These are phyloP conservation scores for Phycomyces nitens DNA, from an alignment of 192 early-diverging fungal species.

Conservation along the genomic window DNA sequence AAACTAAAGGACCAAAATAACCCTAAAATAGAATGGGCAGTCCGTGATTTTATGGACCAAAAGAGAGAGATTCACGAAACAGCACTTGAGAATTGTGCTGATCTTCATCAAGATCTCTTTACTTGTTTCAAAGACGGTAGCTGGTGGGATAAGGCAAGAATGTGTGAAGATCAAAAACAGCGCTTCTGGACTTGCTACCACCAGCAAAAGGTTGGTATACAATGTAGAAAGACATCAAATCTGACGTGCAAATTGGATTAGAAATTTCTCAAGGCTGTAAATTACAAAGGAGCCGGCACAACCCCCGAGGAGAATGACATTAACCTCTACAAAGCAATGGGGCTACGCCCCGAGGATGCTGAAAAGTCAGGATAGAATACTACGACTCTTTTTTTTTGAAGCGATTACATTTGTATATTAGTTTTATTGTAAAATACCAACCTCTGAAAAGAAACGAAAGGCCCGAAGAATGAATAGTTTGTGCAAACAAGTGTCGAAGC, in stretches of 20 bases:
- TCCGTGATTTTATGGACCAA: constrained; percentile 27
- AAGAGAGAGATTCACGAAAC: constrained; percentile 32
- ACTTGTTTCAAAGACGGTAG: constrained; percentile 36
- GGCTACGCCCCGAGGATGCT: neutral
- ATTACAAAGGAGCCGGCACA: constrained; percentile 24
- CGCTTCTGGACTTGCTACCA: constrained; percentile 37
- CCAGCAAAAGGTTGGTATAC: constrained; percentile 25
- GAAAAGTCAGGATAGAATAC: neutral
- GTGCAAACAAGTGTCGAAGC: neutral
- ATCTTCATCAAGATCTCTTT: constrained; percentile 30
- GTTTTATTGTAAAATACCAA: neutral
- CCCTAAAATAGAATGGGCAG: constrained; percentile 17
- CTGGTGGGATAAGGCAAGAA: constrained; percentile 39
- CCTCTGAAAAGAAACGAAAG: neutral
- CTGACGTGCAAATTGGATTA: neutral
- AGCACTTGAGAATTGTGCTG: constrained; percentile 30
- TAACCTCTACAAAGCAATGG: constrained; percentile 3
- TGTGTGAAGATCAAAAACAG: constrained; percentile 39
- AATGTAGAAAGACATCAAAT: neutral
- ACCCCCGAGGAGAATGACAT: constrained; percentile 11
- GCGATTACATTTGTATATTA: neutral
- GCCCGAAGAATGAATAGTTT: neutral
- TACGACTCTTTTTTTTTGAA: no score
- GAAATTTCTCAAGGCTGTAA: constrained; percentile 19
- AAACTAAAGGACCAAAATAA: neutral